Evolutionary conservation across 1,139 yeast species (phyloP), one percentile per base, ranked within the genome.

Genomic region (Entelexis sorbosivorans): DNA sequence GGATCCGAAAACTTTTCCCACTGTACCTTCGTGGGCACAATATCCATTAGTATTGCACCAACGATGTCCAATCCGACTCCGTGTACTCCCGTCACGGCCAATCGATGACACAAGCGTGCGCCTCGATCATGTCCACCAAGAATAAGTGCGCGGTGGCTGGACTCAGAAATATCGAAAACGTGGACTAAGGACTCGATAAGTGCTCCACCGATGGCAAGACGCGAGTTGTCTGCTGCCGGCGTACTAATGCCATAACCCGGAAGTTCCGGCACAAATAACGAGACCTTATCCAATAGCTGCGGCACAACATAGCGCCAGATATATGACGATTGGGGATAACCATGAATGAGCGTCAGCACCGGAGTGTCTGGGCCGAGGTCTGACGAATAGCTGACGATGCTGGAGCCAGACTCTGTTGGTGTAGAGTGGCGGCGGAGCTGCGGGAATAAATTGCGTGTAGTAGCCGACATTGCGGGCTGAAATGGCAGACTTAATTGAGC

Each of bases 1-100:
- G 44, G 44, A 16, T 40, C 44, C 3, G 44, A n/a, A 10, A 40
- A 40, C 35, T 28, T 40, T 3, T 40, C 34, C 44, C 44, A 40
- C 26, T 40, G 44, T 1, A 40, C 44, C 14, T 28, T 29, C 4
- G 44, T 40, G 10, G 44, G 44, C 13, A 40, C 44, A 13, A 40
- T 40, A 14, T 40, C 34, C 13, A 40, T 40, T 16, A 40, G 17
- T 2, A 40, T 40, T 2, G 44, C 3, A 3, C 34, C 44, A 40
- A 29, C 3, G 6, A 40, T 2, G 8, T 5, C 9, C 8, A 36
- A 6, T 10, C 28, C 39, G n/a, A 29, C 8, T 22, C 29, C 10
- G 29, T 9, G 10, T 8, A 13, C 10, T 5, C 28, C 17, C 9
- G 39, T 13, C 9, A 36, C 39, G 7, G 39, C 39, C 5, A 36